Evolutionary conservation across 2,329 filamentous ascomycete genomes (phyloP).

Genomic region (Monilinia fructigena): DNA sequence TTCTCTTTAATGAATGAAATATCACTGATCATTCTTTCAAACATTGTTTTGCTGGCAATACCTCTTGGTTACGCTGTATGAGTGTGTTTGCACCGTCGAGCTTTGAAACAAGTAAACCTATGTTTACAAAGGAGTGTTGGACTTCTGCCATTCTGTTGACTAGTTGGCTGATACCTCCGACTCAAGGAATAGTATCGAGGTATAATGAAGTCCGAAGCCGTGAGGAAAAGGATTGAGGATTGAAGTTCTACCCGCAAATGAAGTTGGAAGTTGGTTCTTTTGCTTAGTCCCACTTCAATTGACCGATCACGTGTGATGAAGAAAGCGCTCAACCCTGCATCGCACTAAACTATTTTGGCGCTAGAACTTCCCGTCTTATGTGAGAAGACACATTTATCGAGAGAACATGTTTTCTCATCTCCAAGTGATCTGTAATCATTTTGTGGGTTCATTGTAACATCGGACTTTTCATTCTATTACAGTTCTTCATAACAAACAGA

Average conservation of each 20-base stretch:
- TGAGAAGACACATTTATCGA: no score
- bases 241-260: background rate
- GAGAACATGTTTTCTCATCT: background rate
- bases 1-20: background rate
- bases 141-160: background rate
- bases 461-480: background rate
- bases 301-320: background rate
- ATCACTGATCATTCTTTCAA: no score
- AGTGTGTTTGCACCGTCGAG: background rate
- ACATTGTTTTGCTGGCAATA: no score
- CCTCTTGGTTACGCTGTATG: background rate
- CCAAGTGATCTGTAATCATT: background rate
- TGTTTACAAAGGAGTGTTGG: background rate
- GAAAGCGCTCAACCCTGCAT: background rate
- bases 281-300: background rate
- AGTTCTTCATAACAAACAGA: background rate
- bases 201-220: background rate
- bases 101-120: background rate
- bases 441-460: background rate
- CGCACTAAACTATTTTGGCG: background rate
- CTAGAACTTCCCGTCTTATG: background rate
- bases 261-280: background rate
- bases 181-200: background rate
- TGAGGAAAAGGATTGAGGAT: background rate
- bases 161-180: background rate